A percentile compares a stretch with the other conserved stretches of the same genome.
These are phyloP conservation scores for Picea mariana DNA, from an alignment of 83 land plant genomes.

Conservation along the genomic window DNA sequence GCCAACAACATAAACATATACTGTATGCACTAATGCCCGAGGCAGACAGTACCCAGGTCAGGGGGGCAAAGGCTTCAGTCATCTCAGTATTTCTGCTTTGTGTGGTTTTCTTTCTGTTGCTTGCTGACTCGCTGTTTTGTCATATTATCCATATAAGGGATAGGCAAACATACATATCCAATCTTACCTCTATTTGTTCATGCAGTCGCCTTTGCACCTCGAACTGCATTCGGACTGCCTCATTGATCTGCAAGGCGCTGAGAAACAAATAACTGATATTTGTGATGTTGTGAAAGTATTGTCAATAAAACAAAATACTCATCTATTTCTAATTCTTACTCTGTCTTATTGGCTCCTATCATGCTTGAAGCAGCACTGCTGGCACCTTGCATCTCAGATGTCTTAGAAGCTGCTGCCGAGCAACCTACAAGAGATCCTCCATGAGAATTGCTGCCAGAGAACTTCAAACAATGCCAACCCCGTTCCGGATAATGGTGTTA, in stretches of 20 bases:
- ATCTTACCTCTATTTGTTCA: constrained; percentile 69
- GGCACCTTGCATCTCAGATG: constrained; percentile 15
- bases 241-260: constrained; percentile 46
- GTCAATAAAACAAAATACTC: constrained; percentile 27
- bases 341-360: constrained; percentile 11
- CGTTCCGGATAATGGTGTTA: constrained; percentile 17
- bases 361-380: constrained; percentile 2
- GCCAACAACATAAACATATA: background rate
- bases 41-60: background rate
- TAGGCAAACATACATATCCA: background rate
- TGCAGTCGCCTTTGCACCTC: constrained; percentile 71
- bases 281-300: background rate
- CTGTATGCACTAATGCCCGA: background rate
- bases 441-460: constrained; percentile 24
- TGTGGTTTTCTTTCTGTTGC: background rate
- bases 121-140: constrained; percentile 9
- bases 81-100: background rate
- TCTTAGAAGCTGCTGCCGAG: constrained; percentile 21
- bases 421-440: constrained; percentile 18
- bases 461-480: constrained; percentile 11
- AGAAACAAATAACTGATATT: constrained; percentile 12
- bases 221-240: constrained; percentile 64
- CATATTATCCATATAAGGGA: background rate
- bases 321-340: constrained; percentile 22
- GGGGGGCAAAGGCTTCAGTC: background rate